A percentile compares a stretch with the other conserved stretches of the same genome.
Conservation (phyloP, 768 basidiomycete genomes). For the Mycena pura region DNA sequence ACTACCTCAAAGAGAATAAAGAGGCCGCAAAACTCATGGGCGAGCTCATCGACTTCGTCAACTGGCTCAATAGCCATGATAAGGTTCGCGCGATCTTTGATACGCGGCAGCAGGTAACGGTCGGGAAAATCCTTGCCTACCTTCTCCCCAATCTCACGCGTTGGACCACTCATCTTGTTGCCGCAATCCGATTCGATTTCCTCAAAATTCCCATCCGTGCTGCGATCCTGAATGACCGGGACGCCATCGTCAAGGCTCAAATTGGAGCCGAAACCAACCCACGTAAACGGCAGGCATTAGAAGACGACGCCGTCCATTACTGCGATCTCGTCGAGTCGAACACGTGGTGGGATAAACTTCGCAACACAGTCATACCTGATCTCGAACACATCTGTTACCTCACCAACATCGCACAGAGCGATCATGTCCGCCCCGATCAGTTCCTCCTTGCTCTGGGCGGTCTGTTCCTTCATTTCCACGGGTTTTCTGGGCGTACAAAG, state of each 20-base stretch:
- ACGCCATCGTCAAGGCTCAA: constrained; percentile 10
- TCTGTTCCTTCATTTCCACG: too few species aligned
- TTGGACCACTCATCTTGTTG: constrained; percentile 24
- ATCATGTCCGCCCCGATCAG: too few species aligned
- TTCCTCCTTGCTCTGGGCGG: too few species aligned
- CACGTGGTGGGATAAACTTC: constrained; percentile 6
- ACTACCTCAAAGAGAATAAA: constrained; percentile 22
- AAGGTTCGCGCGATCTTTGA: constrained; percentile 18
- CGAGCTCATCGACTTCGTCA: constrained; percentile 17
- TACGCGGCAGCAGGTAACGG: not conserved
- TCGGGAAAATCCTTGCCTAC: constrained; percentile 16
- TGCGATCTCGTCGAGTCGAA: not conserved
- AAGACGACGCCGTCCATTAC: not conserved
- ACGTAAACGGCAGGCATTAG: not conserved
- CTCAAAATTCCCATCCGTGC: constrained; percentile 8
- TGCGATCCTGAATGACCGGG: constrained; percentile 2
- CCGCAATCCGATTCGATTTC: constrained; percentile 1
- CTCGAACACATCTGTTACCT: too few species aligned
- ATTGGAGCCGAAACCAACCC: constrained; percentile 12
- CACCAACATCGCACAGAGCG: too few species aligned
- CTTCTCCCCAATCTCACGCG: constrained; percentile 22
- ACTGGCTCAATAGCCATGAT: constrained; percentile 20
- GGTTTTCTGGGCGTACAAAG: too few species aligned
- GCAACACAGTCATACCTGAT: not conserved
- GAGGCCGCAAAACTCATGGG: constrained; percentile 6